Evolutionary conservation across 1,284 basidiomycete genomes (phyloP).

Genomic region (Leccinum solheimii): DNA sequence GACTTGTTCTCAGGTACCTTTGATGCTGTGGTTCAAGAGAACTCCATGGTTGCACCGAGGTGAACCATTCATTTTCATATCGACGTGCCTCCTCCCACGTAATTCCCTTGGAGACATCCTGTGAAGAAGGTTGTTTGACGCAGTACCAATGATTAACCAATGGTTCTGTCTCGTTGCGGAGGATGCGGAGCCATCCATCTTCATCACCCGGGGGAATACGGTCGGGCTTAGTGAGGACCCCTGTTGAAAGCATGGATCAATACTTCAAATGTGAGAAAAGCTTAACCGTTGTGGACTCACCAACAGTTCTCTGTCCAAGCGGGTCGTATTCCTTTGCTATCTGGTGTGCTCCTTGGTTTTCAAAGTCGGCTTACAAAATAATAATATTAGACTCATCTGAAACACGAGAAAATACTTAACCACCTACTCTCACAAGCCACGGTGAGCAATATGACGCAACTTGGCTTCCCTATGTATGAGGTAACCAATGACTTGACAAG

Average conservation of each 20-base stretch:
- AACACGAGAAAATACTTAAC: neutral
- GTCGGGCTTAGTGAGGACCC: constrained; percentile 82
- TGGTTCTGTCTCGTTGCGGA: constrained; percentile 55
- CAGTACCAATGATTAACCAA: constrained; percentile 70
- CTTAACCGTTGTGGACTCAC: constrained; percentile 38
- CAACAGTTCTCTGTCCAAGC: constrained; percentile 65
- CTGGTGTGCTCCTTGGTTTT: constrained; percentile 67
- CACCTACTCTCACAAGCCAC: constrained; percentile 68
- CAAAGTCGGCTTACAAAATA: constrained; percentile 61
- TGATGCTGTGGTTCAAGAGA: constrained; percentile 49
- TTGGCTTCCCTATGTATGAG: constrained; percentile 60
- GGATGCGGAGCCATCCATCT: constrained; percentile 55
- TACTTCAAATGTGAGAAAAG: neutral
- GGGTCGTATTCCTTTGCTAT: constrained; percentile 60
- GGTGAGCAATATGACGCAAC: constrained; percentile 68
- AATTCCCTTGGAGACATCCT: constrained; percentile 53
- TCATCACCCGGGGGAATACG: constrained; percentile 67
- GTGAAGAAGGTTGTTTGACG: constrained; percentile 69
- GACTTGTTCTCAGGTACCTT: constrained; percentile 53
- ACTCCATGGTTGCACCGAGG: constrained; percentile 55
- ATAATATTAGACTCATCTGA: neutral
- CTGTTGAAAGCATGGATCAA: constrained; percentile 36
- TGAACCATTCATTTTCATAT: constrained; percentile 70
- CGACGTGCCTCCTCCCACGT: constrained; percentile 60
- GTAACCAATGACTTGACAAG: constrained; percentile 62